Base-by-base conservation (phyloP, 2,329 filamentous ascomycete genomes). In the Fusarium sp. region DNA sequence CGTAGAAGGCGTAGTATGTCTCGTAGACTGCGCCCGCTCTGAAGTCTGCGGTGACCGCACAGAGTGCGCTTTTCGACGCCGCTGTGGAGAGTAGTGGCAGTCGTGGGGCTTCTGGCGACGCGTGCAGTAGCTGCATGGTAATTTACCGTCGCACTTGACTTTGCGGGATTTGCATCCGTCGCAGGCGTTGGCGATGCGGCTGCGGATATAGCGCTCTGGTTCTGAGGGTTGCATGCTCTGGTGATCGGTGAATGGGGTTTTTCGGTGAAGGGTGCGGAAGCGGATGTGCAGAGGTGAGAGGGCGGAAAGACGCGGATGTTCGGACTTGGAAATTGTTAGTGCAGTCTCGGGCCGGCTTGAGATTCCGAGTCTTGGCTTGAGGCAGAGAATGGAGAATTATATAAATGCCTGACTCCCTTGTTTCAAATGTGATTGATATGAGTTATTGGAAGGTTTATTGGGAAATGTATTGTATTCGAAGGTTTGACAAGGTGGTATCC, bases 111-210 rank as follows among this genome's bases (percentile, higher is more conserved):
- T 82, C 65, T 83, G 83, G 2, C 86, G 82, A 3, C 83, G 79
- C 16, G 81, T 81, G 69, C 87, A 89, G 73, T 88, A 88, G 43
- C 82, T 81, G 76, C 87, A 89, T 2, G 87, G 87, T n/a, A 82
- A 74, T n/a, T 82, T 82, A 3, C 87, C 87, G 70, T 88, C 87
- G 76, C 87, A 89, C 79, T 87, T 88, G 44, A 88, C 85, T 82
- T 88, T 89, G 61, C 86, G 84, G 16, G 84, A 82, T 73, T 89
- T 89, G 81, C 87, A 89, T 6, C 83, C 83, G 70, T 88, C 86
- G 78, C 87, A 89, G 47, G 87, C 87, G 69, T 88, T 88, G 64
- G 85, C 81, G 47, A 88, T 85, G 67, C 87, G 86, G 62, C 79
- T 82, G 62, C 82, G 82, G 68, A 83, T 79, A 72, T 80, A 80